Evolutionary conservation across 768 basidiomycete genomes (phyloP).

Genomic region (Tylopilus sp.): DNA sequence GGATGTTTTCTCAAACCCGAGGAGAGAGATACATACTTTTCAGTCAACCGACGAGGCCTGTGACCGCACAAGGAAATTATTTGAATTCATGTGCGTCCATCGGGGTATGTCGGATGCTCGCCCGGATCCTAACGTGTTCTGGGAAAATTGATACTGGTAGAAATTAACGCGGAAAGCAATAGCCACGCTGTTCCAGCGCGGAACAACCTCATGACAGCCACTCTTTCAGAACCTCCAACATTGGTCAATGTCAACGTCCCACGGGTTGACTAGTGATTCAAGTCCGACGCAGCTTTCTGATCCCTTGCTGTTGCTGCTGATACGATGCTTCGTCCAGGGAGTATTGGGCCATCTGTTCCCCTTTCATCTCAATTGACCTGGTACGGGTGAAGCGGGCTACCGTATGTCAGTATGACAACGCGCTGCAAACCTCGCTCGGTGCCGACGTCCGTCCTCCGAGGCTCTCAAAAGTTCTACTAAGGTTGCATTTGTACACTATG

Average conservation of each 20-base stretch:
- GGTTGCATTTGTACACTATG: no score
- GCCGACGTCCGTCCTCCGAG: neutral
- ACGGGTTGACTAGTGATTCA: neutral
- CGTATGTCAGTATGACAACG: neutral
- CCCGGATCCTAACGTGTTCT: slow-evolving; percentile 2
- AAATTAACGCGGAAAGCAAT: neutral
- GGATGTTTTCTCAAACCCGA: neutral
- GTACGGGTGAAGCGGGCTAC: neutral
- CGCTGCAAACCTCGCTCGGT: neutral
- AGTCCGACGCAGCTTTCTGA: neutral
- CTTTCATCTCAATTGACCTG: neutral
- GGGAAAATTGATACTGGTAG: neutral
- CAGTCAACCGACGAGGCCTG: neutral
- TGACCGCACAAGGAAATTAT: neutral
- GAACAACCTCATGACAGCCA: neutral
- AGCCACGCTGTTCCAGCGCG: slow-evolving; percentile 5
- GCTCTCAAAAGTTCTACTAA: no score
- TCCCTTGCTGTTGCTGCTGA: neutral
- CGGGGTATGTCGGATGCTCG: slow-evolving; percentile 7
- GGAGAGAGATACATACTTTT: neutral
- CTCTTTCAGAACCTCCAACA: neutral
- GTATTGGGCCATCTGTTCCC: neutral
- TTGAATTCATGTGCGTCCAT: neutral
- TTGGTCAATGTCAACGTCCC: neutral
- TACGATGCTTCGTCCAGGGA: neutral